These are phyloP conservation scores for Dictyostelium citrinum DNA, from an alignment of 78 protist species.

Conservation along the genomic window DNA sequence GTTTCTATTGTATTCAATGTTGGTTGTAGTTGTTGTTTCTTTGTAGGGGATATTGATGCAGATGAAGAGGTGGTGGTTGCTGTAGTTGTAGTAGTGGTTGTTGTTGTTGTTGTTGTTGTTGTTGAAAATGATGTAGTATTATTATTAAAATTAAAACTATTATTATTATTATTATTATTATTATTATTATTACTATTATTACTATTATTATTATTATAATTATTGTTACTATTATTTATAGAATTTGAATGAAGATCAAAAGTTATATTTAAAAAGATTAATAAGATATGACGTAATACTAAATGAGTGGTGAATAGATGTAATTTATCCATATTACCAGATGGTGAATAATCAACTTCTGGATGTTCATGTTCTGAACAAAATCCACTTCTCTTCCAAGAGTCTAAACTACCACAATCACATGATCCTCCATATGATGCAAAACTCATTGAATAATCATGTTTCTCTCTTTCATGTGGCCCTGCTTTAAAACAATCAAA, in stretches of 20 bases:
- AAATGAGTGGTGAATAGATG: conserved; percentile 30
- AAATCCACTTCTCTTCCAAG: conserved; percentile 58
- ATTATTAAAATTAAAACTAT: neutral
- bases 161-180: neutral
- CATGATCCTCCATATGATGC: conserved; percentile 65
- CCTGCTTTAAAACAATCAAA: conserved; percentile 68
- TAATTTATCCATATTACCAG: conserved; percentile 11
- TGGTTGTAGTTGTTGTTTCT: neutral
- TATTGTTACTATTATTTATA: no score
- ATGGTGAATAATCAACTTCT: conserved; percentile 23
- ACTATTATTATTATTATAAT: neutral
- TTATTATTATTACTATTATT: neutral
- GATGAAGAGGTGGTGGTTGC: neutral
- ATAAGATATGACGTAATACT: conserved; percentile 14
- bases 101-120: neutral
- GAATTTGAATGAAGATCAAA: neutral
- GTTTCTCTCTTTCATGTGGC: conserved; percentile 70
- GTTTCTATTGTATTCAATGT: neutral
- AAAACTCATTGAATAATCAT: conserved; percentile 59
- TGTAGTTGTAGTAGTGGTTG: neutral
- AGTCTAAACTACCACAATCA: conserved; percentile 57
- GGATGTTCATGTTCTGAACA: conserved; percentile 45
- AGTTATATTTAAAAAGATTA: neutral
- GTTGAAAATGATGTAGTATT: neutral
- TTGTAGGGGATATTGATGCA: neutral